These are phyloP conservation scores for Nakaseomyces uthaithaninus DNA, from an alignment of 1,139 yeast species.

Conservation along the genomic window DNA sequence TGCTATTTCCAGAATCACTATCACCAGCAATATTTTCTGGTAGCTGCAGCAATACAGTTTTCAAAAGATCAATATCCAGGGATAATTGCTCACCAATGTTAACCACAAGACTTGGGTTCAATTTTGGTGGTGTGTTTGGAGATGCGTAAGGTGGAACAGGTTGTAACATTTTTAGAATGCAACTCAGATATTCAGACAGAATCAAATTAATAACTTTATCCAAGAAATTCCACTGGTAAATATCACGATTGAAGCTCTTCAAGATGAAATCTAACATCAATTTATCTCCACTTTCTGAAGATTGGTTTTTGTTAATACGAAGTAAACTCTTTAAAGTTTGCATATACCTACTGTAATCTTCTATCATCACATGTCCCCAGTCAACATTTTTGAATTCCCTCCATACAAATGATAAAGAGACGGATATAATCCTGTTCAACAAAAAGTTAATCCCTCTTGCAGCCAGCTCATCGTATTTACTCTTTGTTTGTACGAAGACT, in stretches of 20 bases:
- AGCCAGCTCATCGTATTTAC: constrained; percentile 50
- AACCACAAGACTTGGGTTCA: constrained; percentile 49
- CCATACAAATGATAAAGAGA: constrained; percentile 66
- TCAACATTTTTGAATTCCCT: constrained; percentile 75
- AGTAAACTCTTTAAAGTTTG: constrained; percentile 47
- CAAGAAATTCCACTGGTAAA: constrained; percentile 64
- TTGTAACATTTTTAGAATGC: constrained; percentile 42
- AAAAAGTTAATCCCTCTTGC: constrained; percentile 51
- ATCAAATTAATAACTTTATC: constrained; percentile 69
- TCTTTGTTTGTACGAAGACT: constrained; percentile 49
- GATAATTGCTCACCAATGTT: constrained; percentile 74
- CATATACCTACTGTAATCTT: constrained; percentile 65
- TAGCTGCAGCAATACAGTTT: constrained; percentile 38
- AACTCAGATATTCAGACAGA: constrained; percentile 47
- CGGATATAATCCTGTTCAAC: constrained; percentile 46
- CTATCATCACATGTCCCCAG: constrained; percentile 62
- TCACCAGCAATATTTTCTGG: constrained; percentile 18
- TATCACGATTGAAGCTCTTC: constrained; percentile 57
- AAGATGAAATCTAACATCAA: constrained; percentile 37
- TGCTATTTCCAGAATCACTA: constrained; percentile 14
- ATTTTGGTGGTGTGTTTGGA: constrained; percentile 15
- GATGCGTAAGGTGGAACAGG: constrained; percentile 25
- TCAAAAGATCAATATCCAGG: constrained; percentile 60
- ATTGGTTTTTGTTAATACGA: constrained; percentile 35
- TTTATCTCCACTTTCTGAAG: constrained; percentile 9